Base-by-base conservation (phyloP, 352 stramenopile species). In the Phytophthora crassamura region DNA sequence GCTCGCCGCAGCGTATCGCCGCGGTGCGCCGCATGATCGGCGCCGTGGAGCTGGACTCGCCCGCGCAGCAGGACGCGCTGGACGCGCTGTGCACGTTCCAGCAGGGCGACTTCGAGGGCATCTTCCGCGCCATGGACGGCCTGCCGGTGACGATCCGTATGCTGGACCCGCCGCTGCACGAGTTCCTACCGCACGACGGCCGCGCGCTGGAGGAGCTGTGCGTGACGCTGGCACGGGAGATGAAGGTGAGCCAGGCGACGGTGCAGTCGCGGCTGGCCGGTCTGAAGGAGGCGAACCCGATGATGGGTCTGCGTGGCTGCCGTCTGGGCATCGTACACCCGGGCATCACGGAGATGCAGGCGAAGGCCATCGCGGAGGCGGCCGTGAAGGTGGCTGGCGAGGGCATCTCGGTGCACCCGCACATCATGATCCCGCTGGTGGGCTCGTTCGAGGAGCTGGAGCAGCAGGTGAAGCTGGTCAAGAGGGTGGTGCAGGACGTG, bases 241-340 rank as follows among this genome's bases (percentile, higher is more conserved):
- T 72, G 56, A 15, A 53, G 18, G 63, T 62, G 56, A 67, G 49
- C 49, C 46, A 72, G 56, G 45, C 42, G 49, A 62, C 50, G 49
- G 63, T 72, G 56, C 34, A 62, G 56, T 36, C 63, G 35, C 63
- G 56, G 4, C 49, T 72, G 41, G 56, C 39, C 35, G 33, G 48
- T 32, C 48, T 67, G 56, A 67, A 72, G 63, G 56, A 72, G 63
- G 56, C 63, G 33, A 72, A 72, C 63, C 63, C 63, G 55, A 71
- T 71, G 63, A 71, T 71, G 49, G 56, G 63, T 67, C 56, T 72
- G 42, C 56, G 63, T 53, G 63, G 61, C 38, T 69, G 53, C 47
- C 53, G 61, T 32, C 53, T 69, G 38, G 63, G 63, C 49, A 67
- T 72, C 56, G 63, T 67, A 62, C 63, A 63, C 63, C 63, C 63